phyloP scores from a whole-genome alignment of 106 monocot genomes.

The Xerophyta viscosa region DNA sequence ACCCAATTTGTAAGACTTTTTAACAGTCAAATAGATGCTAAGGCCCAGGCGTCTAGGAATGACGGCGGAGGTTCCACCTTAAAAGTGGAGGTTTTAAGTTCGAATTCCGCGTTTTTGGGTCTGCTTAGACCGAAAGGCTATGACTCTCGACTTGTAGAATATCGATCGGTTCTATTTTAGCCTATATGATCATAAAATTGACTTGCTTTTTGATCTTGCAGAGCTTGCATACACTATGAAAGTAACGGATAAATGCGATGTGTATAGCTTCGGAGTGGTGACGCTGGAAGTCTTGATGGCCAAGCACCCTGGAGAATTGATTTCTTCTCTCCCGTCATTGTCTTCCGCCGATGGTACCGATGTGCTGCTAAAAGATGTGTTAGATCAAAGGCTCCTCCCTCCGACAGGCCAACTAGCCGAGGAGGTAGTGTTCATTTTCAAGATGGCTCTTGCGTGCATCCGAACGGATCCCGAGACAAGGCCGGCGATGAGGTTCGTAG shows the following conservation, averaged over 20 bases:
- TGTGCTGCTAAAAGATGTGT: constrained; percentile 33
- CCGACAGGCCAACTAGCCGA: constrained; percentile 56
- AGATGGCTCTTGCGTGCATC: constrained; percentile 45
- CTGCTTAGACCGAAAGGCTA: no score
- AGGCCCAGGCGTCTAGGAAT: no score
- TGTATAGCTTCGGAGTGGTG: constrained; percentile 33
- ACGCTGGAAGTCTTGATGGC: constrained; percentile 31
- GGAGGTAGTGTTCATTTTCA: constrained; percentile 54
- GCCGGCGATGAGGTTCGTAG: constrained; percentile 55
- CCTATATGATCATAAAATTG: no score
- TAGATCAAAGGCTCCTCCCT: constrained; percentile 51
- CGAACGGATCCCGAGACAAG: constrained; percentile 23
- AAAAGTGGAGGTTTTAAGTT: no score
- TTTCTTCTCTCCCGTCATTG: constrained; percentile 16
- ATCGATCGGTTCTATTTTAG: no score
- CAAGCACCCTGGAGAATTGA: constrained; percentile 28
- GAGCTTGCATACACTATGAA: constrained; percentile 32
- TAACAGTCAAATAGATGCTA: no score
- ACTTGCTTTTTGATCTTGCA: no score
- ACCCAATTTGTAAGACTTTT: no score
- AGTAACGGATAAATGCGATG: constrained; percentile 33
- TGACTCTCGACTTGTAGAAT: no score
- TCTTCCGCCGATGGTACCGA: constrained; percentile 3
- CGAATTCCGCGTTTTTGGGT: no score
- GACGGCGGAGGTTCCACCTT: no score